Base-by-base conservation (phyloP, 1,139 yeast species). In the Pichia cactophila region DNA sequence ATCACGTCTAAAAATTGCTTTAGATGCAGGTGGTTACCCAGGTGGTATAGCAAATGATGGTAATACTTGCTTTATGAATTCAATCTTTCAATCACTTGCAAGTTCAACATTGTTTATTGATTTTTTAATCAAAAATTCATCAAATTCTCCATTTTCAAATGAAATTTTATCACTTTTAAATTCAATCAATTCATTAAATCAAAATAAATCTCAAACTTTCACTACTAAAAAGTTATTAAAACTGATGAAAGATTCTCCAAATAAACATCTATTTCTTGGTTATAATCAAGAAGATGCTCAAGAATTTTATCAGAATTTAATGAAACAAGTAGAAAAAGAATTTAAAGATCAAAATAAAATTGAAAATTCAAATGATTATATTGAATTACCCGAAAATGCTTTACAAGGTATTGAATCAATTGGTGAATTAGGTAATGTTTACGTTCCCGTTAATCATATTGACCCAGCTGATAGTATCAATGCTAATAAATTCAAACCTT, bases 251-350 rank as follows among this genome's bases (percentile, higher is more conserved):
- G 84, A 84, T 61, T 85, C 90, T 0, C 90, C 95, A 7, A 81
- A 80, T 58, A 84, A 81, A 58, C 82, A 83, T 61, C 75, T 88
- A 55, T 81, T 88, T 60, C 68, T 81, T 44, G 92, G 96, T 1
- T 86, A 87, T 61, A 88, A 86, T 60, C 97, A 88, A 66, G 96
- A 88, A 65, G 97, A 88, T 67, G 96, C 96, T 0, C 96, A 89
- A 66, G 97, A 88, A 64, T 88, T 88, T 60, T 88, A 88, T 68
- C 96, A 88, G 64, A 78, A 86, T 54, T 77, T 88, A 5, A 74
- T 88, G 74, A 74, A 77, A 42, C 78, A 85, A 48, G 70, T 88
- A 46, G 97, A 88, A 63, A 77, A 75, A 47, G 95, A 88, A 54
- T 72, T 68, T 57, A 47, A 45, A 9, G 48, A 44, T 33, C 23